Percentiles rank a stretch among this genome's conserved stretches.
Evolutionary conservation across 2,329 filamentous ascomycete species (phyloP).

Genomic region (Penicillium hordei): DNA sequence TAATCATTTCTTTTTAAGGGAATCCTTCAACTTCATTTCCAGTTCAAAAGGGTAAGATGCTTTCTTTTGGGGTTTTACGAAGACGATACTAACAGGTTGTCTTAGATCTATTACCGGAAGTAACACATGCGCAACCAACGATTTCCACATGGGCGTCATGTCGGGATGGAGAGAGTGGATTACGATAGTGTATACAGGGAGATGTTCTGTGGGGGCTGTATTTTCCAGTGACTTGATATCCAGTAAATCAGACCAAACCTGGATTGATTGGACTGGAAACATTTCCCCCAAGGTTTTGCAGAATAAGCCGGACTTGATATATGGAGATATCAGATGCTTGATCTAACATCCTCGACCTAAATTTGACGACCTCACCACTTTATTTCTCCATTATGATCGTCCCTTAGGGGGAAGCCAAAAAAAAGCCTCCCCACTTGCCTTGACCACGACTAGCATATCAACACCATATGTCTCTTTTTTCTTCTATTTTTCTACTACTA

Average conservation of each 20-base stretch:
- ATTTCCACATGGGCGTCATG: conserved; percentile 20
- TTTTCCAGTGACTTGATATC: conserved; percentile 17
- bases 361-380: neutral
- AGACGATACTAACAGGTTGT: conserved; percentile 17
- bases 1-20: conserved; percentile 56
- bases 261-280: conserved; percentile 33
- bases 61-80: neutral
- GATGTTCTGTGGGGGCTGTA: conserved; percentile 20
- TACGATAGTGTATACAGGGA: conserved; percentile 16
- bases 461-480: neutral
- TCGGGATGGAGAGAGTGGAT: conserved; percentile 15
- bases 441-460: neutral
- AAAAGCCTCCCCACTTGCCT: neutral
- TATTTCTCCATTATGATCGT: conserved; percentile 16
- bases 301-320: conserved; percentile 19
- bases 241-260: conserved; percentile 14
- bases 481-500: conserved; percentile 6
- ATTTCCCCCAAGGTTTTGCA: conserved; percentile 20
- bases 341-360: conserved; percentile 17
- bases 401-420: neutral
- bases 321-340: conserved; percentile 30
- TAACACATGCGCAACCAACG: conserved; percentile 29
- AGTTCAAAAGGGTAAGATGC: conserved; percentile 85
- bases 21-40: conserved; percentile 93
- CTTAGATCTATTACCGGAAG: conserved; percentile 51